Evolutionary conservation across 2,329 filamentous ascomycete genomes (phyloP).

Genomic region (Orbilia blumenaviensis): DNA sequence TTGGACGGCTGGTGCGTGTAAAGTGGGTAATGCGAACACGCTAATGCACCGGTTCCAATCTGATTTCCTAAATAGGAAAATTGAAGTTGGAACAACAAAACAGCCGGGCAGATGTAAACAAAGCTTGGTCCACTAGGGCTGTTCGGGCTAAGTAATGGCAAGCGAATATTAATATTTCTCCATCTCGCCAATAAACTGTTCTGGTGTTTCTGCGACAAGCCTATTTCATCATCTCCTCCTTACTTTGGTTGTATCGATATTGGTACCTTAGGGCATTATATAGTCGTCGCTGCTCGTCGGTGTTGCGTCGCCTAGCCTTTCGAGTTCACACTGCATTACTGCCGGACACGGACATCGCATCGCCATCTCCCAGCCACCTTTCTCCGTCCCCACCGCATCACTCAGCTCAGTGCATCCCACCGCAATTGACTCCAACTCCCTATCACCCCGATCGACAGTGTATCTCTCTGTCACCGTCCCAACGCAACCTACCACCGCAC

Average conservation of each 20-base stretch:
- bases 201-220: not conserved
- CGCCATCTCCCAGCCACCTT: constrained; percentile 8
- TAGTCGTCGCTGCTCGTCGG: not conserved
- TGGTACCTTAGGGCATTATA: not conserved
- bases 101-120: constrained; percentile 42
- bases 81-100: constrained; percentile 32
- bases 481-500: not conserved
- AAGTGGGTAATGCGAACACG: constrained; percentile 29
- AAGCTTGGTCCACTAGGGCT: constrained; percentile 4
- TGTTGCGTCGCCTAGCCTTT: not conserved
- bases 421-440: not conserved
- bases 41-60: constrained; percentile 23
- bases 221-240: constrained; percentile 6
- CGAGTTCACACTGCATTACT: not conserved
- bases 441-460: not conserved
- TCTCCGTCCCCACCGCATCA: not conserved
- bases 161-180: constrained; percentile 29
- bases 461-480: not conserved
- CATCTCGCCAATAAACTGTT: constrained; percentile 25
- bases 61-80: constrained; percentile 37
- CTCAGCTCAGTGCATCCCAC: no score
- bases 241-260: not conserved
- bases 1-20: constrained; percentile 12
- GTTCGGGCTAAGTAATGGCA: constrained; percentile 11
- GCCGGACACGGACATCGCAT: constrained; percentile 3